Evolutionary conservation across 805 yeast species (phyloP).

Genomic region (Blastobotrys peoriensis): DNA sequence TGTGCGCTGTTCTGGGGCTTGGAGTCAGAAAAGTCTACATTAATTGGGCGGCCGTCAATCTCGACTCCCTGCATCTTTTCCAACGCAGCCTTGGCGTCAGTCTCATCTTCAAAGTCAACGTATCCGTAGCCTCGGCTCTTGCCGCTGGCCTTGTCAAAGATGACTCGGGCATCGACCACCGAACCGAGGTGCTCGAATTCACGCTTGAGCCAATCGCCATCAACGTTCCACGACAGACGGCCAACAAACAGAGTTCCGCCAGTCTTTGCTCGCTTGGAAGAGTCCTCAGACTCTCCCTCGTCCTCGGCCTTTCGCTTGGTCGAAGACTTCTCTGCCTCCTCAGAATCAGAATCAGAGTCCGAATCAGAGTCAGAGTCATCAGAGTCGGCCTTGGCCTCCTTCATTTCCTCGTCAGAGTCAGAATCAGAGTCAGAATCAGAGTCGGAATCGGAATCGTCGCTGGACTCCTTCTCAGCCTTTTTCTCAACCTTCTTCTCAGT

Average conservation of each 20-base stretch:
- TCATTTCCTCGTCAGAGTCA: conserved; percentile 16
- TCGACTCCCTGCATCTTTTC: conserved; percentile 84
- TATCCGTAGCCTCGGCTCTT: conserved; percentile 92
- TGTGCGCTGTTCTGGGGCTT: conserved; percentile 56
- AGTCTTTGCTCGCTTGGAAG: conserved; percentile 35
- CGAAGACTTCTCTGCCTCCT: conserved; percentile 39
- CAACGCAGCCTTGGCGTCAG: conserved; percentile 80
- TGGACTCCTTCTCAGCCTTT: too few species aligned
- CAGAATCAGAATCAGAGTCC: conserved; percentile 27
- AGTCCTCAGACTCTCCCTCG: conserved; percentile 24
- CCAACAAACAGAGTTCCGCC: conserved; percentile 93
- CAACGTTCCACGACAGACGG: conserved; percentile 94
- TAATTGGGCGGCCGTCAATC: conserved; percentile 94
- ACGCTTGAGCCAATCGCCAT: conserved; percentile 85
- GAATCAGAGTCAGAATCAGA: conserved; percentile 26
- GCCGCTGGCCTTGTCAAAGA: conserved; percentile 85
- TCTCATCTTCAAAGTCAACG: conserved; percentile 81
- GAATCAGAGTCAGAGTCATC: conserved; percentile 24
- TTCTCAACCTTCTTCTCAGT: conserved; percentile 14
- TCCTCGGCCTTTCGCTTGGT: conserved; percentile 48
- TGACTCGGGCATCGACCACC: conserved; percentile 83
- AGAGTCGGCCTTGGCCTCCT: conserved; percentile 15
- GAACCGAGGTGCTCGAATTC: conserved; percentile 82
- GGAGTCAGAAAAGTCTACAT: conserved; percentile 84
- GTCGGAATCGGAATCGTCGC: conserved; percentile 29